Evolutionary conservation across 176 grass and related monocot species (phyloP).

Genomic region (Leersia perrieri): DNA sequence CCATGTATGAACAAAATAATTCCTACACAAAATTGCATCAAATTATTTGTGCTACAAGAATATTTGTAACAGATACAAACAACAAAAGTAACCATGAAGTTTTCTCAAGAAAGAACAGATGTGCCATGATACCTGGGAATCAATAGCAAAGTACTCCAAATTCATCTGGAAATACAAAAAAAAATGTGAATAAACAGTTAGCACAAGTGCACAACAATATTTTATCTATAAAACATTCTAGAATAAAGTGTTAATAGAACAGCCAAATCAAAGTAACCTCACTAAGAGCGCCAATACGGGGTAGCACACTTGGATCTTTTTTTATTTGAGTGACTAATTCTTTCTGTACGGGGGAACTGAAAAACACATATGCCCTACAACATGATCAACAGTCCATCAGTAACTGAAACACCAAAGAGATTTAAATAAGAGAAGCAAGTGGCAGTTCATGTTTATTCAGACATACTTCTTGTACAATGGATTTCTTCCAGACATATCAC

Average conservation of each 20-base stretch:
- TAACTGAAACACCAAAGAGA: conserved; percentile 18
- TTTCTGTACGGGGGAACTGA: conserved; percentile 74
- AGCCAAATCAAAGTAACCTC: conserved; percentile 57
- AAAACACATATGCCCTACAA: conserved; percentile 87
- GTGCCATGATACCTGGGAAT: conserved; percentile 76
- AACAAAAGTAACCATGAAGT: not conserved
- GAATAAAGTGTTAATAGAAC: conserved; percentile 17
- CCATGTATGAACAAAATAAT: not conserved
- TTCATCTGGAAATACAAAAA: conserved; percentile 75
- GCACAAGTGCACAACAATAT: conserved; percentile 19
- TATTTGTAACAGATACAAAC: conserved; percentile 10
- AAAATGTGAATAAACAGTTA: conserved; percentile 20
- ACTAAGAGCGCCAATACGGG: conserved; percentile 82
- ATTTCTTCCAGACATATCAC: conserved; percentile 93
- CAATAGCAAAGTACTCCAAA: conserved; percentile 99
- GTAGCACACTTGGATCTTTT: conserved; percentile 79
- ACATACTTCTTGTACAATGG: conserved; percentile 98
- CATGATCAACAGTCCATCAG: conserved; percentile 26
- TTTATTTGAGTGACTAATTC: conserved; percentile 87
- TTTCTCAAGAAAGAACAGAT: not conserved
- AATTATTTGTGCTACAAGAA: not conserved
- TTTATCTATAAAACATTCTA: conserved; percentile 22
- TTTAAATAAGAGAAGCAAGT: conserved; percentile 24
- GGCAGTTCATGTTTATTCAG: not conserved
- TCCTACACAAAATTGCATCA: not conserved